Percentiles rank a stretch among this genome's conserved stretches.
Evolutionary conservation across 2,329 filamentous ascomycete genomes (phyloP).

Genomic region (Arthrobotrys megalospora): DNA sequence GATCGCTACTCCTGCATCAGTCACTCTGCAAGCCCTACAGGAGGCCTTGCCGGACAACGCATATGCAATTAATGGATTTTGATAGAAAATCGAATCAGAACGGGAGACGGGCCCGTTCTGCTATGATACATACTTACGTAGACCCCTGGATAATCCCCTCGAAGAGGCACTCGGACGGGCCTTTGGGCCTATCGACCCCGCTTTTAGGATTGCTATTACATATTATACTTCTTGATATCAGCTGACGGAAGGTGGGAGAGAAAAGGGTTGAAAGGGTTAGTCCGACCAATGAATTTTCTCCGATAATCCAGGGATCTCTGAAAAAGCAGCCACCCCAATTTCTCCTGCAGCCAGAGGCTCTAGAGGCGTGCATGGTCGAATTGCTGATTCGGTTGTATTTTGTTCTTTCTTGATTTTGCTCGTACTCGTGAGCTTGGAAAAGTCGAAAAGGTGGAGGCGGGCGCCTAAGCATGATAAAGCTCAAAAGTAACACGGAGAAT

Average conservation of each 20-base stretch:
- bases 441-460: background rate
- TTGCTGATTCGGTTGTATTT: background rate
- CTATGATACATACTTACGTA: conserved; percentile 33
- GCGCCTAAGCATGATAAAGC: background rate
- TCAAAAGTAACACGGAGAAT: conserved; percentile 13
- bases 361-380: conserved; percentile 2
- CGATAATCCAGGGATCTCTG: conserved; percentile 34
- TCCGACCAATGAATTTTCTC: conserved; percentile 34
- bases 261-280: conserved; percentile 12
- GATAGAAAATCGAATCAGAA: background rate
- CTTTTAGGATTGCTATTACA: conserved; percentile 36
- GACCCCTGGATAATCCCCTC: conserved; percentile 13
- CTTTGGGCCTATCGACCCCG: conserved; percentile 35
- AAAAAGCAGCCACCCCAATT: conserved; percentile 35
- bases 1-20: conserved; percentile 9
- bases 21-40: conserved; percentile 25
- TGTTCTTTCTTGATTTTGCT: background rate
- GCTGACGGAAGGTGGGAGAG: conserved; percentile 20
- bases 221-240: conserved; percentile 29
- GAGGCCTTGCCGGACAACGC: conserved; percentile 15
- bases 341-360: conserved; percentile 24
- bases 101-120: background rate
- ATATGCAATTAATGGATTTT: background rate
- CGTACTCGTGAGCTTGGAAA: background rate
- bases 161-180: conserved; percentile 8